These are phyloP conservation scores for Saccharomycopsis guyanensis DNA, from an alignment of 805 yeast species.

Conservation along the genomic window DNA sequence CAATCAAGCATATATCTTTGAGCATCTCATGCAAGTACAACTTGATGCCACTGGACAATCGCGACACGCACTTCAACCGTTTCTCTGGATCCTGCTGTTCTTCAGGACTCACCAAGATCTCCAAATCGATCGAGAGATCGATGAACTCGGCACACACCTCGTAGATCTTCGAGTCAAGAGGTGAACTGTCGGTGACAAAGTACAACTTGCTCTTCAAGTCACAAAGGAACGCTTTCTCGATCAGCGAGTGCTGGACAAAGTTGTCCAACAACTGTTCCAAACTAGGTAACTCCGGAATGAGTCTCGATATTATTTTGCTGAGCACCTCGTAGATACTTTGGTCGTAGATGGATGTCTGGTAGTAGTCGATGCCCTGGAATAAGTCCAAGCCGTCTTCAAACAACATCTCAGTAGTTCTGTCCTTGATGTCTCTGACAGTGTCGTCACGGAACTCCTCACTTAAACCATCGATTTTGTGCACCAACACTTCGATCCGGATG, in stretches of 20 bases:
- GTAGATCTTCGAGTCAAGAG: slow-evolving; percentile 91
- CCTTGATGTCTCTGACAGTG: slow-evolving; percentile 95
- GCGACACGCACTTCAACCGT: slow-evolving; percentile 36
- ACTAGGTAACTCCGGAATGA: slow-evolving; percentile 81
- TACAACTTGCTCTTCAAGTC: slow-evolving; percentile 90
- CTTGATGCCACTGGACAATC: slow-evolving; percentile 74
- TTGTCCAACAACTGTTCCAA: slow-evolving; percentile 85
- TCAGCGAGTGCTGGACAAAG: slow-evolving; percentile 78
- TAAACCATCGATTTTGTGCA: slow-evolving; percentile 93
- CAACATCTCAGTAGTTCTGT: slow-evolving; percentile 87
- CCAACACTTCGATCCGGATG: slow-evolving; percentile 84
- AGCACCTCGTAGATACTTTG: slow-evolving; percentile 95
- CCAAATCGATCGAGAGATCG: slow-evolving; percentile 86
- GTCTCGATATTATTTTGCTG: slow-evolving; percentile 84
- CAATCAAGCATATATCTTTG: slow-evolving; percentile 85
- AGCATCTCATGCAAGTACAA: slow-evolving; percentile 86
- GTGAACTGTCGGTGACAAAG: slow-evolving; percentile 92
- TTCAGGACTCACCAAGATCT: slow-evolving; percentile 48
- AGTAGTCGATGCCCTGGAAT: slow-evolving; percentile 70
- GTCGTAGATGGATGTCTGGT: slow-evolving; percentile 89
- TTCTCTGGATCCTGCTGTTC: not conserved
- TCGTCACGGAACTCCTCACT: slow-evolving; percentile 91
- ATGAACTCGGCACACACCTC: slow-evolving; percentile 97
- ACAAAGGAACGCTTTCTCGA: slow-evolving; percentile 88
- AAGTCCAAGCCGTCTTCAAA: slow-evolving; percentile 86